Percentiles rank a stretch among this genome's conserved stretches.
phyloP scores from a whole-genome alignment of 108 stramenopile genomes.

The Cyclotella cryptica region DNA sequence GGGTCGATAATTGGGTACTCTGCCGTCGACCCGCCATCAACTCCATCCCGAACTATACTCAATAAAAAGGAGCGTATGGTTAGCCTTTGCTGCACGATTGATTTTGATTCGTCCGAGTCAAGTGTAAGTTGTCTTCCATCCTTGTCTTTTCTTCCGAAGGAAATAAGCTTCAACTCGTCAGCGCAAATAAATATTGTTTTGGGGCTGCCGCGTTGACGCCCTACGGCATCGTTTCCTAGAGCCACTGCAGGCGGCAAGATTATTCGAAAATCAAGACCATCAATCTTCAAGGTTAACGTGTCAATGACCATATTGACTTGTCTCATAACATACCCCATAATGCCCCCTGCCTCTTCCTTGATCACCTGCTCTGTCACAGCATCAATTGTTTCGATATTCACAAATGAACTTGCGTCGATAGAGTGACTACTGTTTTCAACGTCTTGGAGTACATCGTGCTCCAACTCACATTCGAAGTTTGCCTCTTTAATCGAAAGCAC shows the following conservation, averaged over 20 bases:
- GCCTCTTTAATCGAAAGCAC: conserved; percentile 35
- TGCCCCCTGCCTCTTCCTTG: conserved; percentile 20
- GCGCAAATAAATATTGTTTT: conserved; percentile 28
- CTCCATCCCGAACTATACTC: conserved; percentile 14
- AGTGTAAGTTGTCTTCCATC: conserved; percentile 2
- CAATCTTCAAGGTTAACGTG: conserved; percentile 31
- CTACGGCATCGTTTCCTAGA: background rate
- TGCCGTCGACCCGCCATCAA: background rate
- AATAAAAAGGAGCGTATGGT: conserved; percentile 28
- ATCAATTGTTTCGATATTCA: conserved; percentile 30
- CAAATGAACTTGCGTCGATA: conserved; percentile 15
- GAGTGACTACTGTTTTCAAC: background rate
- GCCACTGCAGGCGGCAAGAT: conserved; percentile 11
- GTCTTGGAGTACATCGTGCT: conserved; percentile 18
- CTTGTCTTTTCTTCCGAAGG: conserved; percentile 36
- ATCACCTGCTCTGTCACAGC: conserved; percentile 15
- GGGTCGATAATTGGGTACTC: conserved; percentile 50
- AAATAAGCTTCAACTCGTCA: conserved; percentile 33
- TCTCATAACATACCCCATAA: conserved; percentile 37
- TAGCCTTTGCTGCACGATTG: conserved; percentile 23
- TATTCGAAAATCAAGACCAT: conserved; percentile 34
- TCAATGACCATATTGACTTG: conserved; percentile 52
- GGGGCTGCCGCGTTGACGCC: background rate
- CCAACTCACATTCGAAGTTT: conserved; percentile 29
- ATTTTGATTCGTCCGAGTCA: conserved; percentile 13